Conservation (phyloP, 2,329 filamentous ascomycete genomes). For the Dactylellina parvicollis region DNA sequence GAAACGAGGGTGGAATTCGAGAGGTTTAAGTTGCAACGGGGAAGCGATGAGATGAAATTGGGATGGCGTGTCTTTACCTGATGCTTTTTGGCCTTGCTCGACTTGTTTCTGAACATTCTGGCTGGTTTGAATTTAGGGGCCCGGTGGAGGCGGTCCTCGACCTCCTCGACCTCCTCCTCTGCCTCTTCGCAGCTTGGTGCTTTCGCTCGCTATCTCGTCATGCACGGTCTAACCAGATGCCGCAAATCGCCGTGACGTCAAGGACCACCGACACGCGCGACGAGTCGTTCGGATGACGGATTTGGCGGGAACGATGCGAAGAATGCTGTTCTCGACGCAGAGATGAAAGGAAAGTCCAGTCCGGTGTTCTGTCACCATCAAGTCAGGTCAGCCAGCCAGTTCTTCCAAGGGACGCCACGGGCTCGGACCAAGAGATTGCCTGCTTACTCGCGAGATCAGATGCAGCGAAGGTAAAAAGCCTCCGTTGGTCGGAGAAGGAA, state of each 20-base stretch:
- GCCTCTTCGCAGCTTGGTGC: constrained; percentile 1
- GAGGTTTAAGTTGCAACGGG: background rate
- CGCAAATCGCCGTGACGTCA: constrained; percentile 47
- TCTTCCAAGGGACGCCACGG: too few relatives aligned
- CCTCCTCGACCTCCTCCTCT: constrained; percentile 3
- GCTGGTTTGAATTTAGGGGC: background rate
- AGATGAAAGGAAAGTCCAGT: constrained; percentile 2
- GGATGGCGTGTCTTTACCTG: constrained; percentile 23
- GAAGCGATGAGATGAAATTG: constrained; percentile 5
- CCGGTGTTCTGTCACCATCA: too few relatives aligned
- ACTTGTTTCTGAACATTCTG: constrained; percentile 19
- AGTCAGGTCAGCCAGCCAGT: too few relatives aligned
- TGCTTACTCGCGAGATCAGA: too few relatives aligned
- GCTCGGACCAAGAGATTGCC: too few relatives aligned
- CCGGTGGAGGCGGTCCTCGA: background rate
- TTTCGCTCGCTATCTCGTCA: too few relatives aligned
- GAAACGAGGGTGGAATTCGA: background rate
- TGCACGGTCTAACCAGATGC: constrained; percentile 3
- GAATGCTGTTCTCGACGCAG: too few relatives aligned
- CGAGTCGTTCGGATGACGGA: background rate
- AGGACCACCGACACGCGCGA: constrained; percentile 7
- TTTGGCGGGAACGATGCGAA: constrained; percentile 2
- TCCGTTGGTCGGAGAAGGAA: too few relatives aligned
- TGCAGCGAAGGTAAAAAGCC: too few relatives aligned
- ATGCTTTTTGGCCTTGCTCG: constrained; percentile 26